Evolutionary conservation across 108 stramenopile species (phyloP), one percentile per base, ranked within the genome.

Genomic region (Nitzschia sp.): DNA sequence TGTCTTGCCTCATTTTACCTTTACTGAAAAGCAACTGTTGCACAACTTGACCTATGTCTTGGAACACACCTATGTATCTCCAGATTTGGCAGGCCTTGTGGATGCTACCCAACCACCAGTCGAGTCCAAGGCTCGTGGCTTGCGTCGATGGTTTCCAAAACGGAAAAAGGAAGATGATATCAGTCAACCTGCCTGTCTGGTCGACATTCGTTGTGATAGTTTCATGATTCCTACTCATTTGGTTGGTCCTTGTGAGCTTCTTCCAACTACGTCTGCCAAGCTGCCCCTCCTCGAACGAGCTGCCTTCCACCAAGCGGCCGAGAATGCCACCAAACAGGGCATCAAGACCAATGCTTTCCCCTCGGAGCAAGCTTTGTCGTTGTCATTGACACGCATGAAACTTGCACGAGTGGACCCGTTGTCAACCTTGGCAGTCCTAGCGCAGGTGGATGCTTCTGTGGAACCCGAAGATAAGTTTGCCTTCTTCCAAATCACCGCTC

Each of bases 331-430:
- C 5, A 41, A 37, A 40, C 54, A 73, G 21, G 51, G 41, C 2
- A 42, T 79, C 19, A 48, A 58, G 15, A 80, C 75, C 11, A 77
- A 79, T 41, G 48, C 68, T 8, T 64, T 86, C 8, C 85, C 85
- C 7, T 71, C 69, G 8, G 24, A 15, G 34, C 73, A 80, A 11
- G 54, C 68, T 7, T 9, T 83, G 41, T 62, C 76, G 8, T 10
- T 56, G 15, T 70, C 81, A 2, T 21, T 82, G 63, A 86, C 79
- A 34, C 57, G 85, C 20, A 20, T 82, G 8, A 63, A 51, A 42
- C 11, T 86, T 9, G 69, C 81, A 11, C 63, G 85, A 0, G 63
- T 70, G n/a, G 85, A 86, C 46, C 80, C 80, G 11, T 71, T 86
- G 53, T 51, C 72, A 8, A 86, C 85, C 10, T 21, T 80, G 8